Base-by-base conservation (phyloP, 2,329 filamentous ascomycete species). In the Alternaria consortialis region DNA sequence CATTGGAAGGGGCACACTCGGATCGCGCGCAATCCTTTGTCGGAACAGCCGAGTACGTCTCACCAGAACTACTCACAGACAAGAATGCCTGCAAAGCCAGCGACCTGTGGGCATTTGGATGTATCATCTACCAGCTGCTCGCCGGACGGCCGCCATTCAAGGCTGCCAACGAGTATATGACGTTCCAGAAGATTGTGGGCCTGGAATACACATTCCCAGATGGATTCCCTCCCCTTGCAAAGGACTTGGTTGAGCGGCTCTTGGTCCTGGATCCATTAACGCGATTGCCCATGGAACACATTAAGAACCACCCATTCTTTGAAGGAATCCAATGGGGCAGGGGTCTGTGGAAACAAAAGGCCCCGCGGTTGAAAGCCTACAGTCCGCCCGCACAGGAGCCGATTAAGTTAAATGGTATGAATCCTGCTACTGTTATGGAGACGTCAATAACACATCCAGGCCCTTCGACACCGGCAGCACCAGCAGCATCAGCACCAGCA, bases 61-160 rank as follows among this genome's bases (percentile, higher is more conserved):
- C 95, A 74, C 95, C 95, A 0, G 95, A 99, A 78, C 85, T 99
- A n/a, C 84, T 99, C 56, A 97, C 92, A 31, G 93, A 97, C 74
- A 98, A 98, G 82, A 96, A 92, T 73, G 95, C 94, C 20, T 97
- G 94, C 83, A 99, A 98, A 81, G 92, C 94, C 43, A 98, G 95
- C 78, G 95, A 99, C 80, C 80, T 99, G 51, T 99, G 95, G 95
- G 95, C 95, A 2, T 99, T 97, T 82, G 95, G 95, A 9, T 99
- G 95, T 81, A 99, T 99, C 70, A 89, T 99, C 65, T 99, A 97
- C 78, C 95, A 99, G 79, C 86, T 99, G 27, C 84, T 99, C 34
- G 91, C 92, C n/a, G 95, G 95, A n/a, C 86, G 95, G 62, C 95
- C 95, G 6, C 95, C 95, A 0, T 99, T 99, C 84, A 99, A 99